Percentiles rank a stretch among this genome's conserved stretches.
Conservation (phyloP, 1,284 basidiomycete species). For the Stereum hirsutum region DNA sequence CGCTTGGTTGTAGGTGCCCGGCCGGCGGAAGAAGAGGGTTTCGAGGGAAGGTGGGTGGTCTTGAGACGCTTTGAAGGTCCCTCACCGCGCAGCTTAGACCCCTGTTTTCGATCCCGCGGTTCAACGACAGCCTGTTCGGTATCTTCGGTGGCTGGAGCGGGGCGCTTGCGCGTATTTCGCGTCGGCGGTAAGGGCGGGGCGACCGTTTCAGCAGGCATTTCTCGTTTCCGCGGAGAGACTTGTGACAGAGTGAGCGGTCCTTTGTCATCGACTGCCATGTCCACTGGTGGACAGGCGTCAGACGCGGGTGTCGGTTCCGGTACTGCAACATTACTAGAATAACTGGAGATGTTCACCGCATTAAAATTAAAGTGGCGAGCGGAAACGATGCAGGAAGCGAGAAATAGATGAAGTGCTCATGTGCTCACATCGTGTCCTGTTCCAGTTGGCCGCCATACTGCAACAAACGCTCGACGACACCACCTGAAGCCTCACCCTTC, state of each 20-base stretch:
- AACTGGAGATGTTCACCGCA: no score
- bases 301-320: no score
- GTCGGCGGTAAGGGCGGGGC: constrained; percentile 14
- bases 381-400: no score
- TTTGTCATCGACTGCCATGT: constrained; percentile 6
- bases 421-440: not conserved
- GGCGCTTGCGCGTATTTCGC: constrained; percentile 28
- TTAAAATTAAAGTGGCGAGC: no score
- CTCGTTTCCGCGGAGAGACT: constrained; percentile 10
- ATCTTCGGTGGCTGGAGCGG: constrained; percentile 13
- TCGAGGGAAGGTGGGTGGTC: constrained; percentile 2
- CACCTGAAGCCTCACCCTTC: no score
- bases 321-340: no score
- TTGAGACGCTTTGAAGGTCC: constrained; percentile 4
- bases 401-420: no score
- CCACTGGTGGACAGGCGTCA: no score
- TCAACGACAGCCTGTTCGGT: constrained; percentile 4
- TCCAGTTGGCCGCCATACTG: not conserved
- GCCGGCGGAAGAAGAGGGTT: no score
- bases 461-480: not conserved
- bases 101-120: constrained; percentile 21
- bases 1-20: no score
- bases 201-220: not conserved
- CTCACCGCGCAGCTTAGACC: not conserved
- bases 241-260: constrained; percentile 9